These are phyloP conservation scores for Colletotrichum sp. DNA, from an alignment of 2,329 filamentous ascomycete genomes.

Conservation along the genomic window DNA sequence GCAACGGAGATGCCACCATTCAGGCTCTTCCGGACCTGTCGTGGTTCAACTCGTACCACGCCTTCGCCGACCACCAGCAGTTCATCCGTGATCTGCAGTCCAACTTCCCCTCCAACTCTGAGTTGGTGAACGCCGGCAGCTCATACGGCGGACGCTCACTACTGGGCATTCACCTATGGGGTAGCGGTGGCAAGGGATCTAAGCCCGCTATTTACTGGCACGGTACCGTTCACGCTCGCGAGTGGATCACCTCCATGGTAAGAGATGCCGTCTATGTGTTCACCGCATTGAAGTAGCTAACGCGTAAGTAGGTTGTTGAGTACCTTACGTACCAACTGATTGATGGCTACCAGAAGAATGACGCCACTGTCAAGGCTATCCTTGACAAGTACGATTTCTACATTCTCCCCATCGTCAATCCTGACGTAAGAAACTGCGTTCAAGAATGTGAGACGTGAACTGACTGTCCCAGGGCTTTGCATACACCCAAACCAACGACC, in stretches of 20 bases:
- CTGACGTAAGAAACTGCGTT: constrained; percentile 47
- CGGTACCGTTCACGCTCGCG: constrained; percentile 63
- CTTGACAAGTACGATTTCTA: constrained; percentile 71
- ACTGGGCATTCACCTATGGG: constrained; percentile 65
- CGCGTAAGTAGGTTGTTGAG: constrained; percentile 55
- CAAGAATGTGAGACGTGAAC: not conserved
- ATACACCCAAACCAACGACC: constrained; percentile 60
- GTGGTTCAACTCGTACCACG: constrained; percentile 61
- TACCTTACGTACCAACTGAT: constrained; percentile 58
- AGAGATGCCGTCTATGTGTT: too few species aligned
- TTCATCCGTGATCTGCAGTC: constrained; percentile 52
- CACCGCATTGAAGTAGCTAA: too few species aligned
- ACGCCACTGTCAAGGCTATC: constrained; percentile 43
- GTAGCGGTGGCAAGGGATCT: constrained; percentile 43
- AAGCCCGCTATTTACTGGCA: constrained; percentile 62
- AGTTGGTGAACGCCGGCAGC: constrained; percentile 53
- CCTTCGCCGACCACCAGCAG: constrained; percentile 53
- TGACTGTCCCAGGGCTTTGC: constrained; percentile 52
- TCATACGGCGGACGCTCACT: constrained; percentile 59
- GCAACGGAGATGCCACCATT: not conserved
- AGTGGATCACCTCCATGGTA: constrained; percentile 65
- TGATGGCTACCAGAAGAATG: constrained; percentile 44
- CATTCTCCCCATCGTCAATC: constrained; percentile 67
- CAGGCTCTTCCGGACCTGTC: constrained; percentile 30
- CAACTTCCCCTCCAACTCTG: constrained; percentile 47